A percentile compares a stretch with the other conserved stretches of the same genome.
These are phyloP conservation scores for Schoenoplectus tabernaemontani DNA, from an alignment of 202 grass and related monocot genomes.

Conservation along the genomic window DNA sequence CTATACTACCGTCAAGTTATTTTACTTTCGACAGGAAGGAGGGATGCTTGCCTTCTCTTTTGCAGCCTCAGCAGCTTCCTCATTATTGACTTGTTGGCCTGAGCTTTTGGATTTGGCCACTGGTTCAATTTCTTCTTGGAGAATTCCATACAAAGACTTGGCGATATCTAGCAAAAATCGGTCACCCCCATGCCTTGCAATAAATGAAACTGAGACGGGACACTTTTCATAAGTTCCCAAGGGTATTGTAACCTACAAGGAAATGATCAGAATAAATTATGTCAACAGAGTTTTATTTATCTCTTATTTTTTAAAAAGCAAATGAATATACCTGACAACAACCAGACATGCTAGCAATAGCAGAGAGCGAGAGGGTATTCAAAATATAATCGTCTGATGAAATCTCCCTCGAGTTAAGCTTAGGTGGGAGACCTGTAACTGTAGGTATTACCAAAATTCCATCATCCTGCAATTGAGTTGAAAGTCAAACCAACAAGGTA, in stretches of 20 bases:
- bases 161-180: constrained; percentile 68
- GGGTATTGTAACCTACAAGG: constrained; percentile 67
- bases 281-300: neutral
- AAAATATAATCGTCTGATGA: constrained; percentile 57
- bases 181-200: constrained; percentile 74
- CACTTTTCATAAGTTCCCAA: constrained; percentile 68
- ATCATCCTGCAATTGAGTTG: constrained; percentile 67
- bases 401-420: constrained; percentile 68
- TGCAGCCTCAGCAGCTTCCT: constrained; percentile 87
- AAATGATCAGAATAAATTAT: neutral
- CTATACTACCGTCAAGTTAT: neutral
- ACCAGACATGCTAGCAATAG: constrained; percentile 92
- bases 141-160: constrained; percentile 58
- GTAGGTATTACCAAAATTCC: constrained; percentile 90
- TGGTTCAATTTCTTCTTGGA: constrained; percentile 69
- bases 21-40: constrained; percentile 11
- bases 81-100: constrained; percentile 56
- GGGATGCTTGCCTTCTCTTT: constrained; percentile 66
- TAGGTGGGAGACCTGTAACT: constrained; percentile 70
- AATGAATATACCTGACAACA: constrained; percentile 78
- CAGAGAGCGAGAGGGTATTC: constrained; percentile 49
- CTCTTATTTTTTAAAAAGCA: neutral
- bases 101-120: constrained; percentile 59
- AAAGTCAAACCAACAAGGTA: neutral
- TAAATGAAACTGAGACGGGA: constrained; percentile 85